A percentile compares a stretch with the other conserved stretches of the same genome.
These are phyloP conservation scores for Globisporangium okanoganense DNA, from an alignment of 352 stramenopile species.

Conservation along the genomic window DNA sequence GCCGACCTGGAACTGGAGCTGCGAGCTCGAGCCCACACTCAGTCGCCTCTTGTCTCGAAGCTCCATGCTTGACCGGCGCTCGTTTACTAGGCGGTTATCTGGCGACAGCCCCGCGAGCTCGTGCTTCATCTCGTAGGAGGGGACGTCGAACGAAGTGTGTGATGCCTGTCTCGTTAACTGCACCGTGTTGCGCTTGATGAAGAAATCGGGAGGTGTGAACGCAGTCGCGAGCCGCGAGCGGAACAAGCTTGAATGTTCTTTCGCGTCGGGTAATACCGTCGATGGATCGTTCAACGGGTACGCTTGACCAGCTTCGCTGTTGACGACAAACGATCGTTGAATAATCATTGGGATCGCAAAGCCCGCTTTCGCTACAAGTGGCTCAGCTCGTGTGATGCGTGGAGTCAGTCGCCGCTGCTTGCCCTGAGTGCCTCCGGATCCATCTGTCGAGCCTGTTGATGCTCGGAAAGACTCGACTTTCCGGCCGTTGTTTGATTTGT, in stretches of 20 bases:
- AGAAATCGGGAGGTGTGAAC: background rate
- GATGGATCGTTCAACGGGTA: background rate
- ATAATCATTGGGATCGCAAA: background rate
- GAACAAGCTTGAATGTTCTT: conserved; percentile 13
- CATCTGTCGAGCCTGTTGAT: background rate
- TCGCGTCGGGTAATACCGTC: background rate
- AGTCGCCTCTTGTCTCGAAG: conserved; percentile 52
- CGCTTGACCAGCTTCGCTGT: background rate
- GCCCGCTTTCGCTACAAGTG: background rate
- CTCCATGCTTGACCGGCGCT: conserved; percentile 52
- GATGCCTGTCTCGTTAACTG: conserved; percentile 18
- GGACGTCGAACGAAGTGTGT: conserved; percentile 46
- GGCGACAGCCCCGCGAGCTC: conserved; percentile 50
- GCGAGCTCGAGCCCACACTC: conserved; percentile 54
- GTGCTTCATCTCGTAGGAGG: conserved; percentile 51
- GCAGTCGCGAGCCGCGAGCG: conserved; percentile 19
- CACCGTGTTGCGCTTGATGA: conserved; percentile 5
- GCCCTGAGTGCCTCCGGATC: background rate
- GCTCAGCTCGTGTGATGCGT: background rate
- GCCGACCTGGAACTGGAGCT: conserved; percentile 66
- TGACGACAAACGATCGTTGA: background rate
- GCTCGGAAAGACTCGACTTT: conserved; percentile 1
- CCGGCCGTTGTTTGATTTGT: background rate
- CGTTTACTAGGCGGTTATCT: conserved; percentile 53
- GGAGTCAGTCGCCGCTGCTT: background rate